Evolutionary conservation across 2,329 filamentous ascomycete genomes (phyloP).

Genomic region (Phialemoniopsis sp.): DNA sequence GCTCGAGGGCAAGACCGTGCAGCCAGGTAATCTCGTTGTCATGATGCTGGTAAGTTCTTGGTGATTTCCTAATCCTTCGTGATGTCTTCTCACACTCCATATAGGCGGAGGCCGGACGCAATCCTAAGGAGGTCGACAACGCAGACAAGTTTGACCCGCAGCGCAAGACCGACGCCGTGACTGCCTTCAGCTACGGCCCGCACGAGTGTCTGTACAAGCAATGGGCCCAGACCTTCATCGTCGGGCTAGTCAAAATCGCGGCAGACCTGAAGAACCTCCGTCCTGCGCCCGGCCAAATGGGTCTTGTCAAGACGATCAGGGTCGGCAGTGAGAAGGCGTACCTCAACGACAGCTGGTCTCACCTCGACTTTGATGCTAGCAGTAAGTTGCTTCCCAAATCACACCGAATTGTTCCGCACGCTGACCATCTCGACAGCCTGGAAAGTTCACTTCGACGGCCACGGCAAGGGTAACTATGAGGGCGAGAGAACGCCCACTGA

Average conservation of each 20-base stretch:
- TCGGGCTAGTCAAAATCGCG: slow-evolving; percentile 34
- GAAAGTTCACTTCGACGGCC: slow-evolving; percentile 30
- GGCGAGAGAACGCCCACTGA: slow-evolving; percentile 20
- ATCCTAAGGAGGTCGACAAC: slow-evolving; percentile 28
- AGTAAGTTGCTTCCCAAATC: slow-evolving; percentile 28
- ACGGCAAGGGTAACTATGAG: slow-evolving; percentile 25
- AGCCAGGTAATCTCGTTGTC: slow-evolving; percentile 34
- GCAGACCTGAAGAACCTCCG: slow-evolving; percentile 39
- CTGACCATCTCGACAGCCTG: slow-evolving; percentile 22
- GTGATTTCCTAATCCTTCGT: no score
- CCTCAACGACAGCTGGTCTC: slow-evolving; percentile 44
- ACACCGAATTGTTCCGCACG: no score
- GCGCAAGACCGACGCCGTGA: slow-evolving; percentile 32
- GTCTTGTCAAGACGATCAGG: slow-evolving; percentile 36
- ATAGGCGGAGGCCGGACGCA: slow-evolving; percentile 31
- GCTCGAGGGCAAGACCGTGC: slow-evolving; percentile 30
- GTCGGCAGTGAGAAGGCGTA: slow-evolving; percentile 34
- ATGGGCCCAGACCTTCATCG: slow-evolving; percentile 33
- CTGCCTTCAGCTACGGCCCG: slow-evolving; percentile 37
- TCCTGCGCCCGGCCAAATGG: slow-evolving; percentile 39
- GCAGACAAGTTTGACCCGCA: slow-evolving; percentile 35
- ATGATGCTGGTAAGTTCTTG: slow-evolving; percentile 30
- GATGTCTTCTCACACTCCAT: not conserved
- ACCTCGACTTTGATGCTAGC: slow-evolving; percentile 36
- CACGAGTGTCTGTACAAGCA: slow-evolving; percentile 30